Evolutionary conservation across 768 basidiomycete genomes (phyloP).

Genomic region (Termitomyces heimii): DNA sequence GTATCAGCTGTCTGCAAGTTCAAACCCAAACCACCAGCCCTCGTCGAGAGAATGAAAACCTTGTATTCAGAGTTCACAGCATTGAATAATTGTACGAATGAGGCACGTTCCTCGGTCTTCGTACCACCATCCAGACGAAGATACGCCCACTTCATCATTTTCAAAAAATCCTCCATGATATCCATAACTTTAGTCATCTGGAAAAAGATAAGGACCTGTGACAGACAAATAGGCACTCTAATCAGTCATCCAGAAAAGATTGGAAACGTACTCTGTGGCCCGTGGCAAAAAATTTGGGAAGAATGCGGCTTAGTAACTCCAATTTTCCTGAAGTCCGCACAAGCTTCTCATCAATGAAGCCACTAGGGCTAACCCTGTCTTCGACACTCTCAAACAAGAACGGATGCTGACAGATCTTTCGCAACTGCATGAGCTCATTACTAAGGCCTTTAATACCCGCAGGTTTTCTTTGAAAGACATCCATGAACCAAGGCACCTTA

Average conservation of each 20-base stretch:
- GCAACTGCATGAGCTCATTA: conserved; percentile 95
- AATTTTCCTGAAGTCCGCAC: conserved; percentile 89
- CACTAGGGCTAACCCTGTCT: conserved; percentile 83
- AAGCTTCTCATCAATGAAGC: conserved; percentile 79
- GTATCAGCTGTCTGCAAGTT: conserved; percentile 97
- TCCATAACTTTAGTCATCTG: conserved; percentile 99
- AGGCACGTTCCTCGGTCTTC: conserved; percentile 91
- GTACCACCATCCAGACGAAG: conserved; percentile 95
- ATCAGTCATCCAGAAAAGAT: not conserved
- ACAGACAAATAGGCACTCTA: conserved; percentile 2
- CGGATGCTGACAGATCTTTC: conserved; percentile 98
- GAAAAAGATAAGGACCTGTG: conserved; percentile 95
- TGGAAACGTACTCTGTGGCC: conserved; percentile 69
- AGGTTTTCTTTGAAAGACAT: conserved; percentile 42
- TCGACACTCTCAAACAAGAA: conserved; percentile 96
- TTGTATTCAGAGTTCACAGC: conserved; percentile 82
- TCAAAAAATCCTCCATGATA: conserved; percentile 94
- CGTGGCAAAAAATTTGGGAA: conserved; percentile 92
- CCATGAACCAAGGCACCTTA: not conserved
- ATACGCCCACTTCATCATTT: conserved; percentile 80
- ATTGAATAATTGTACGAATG: conserved; percentile 83
- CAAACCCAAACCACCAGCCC: conserved; percentile 89
- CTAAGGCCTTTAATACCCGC: conserved; percentile 84
- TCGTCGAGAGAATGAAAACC: conserved; percentile 90
- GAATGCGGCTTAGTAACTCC: conserved; percentile 82